phyloP scores from a whole-genome alignment of 768 basidiomycete species.

The Megacollybia marginata region DNA sequence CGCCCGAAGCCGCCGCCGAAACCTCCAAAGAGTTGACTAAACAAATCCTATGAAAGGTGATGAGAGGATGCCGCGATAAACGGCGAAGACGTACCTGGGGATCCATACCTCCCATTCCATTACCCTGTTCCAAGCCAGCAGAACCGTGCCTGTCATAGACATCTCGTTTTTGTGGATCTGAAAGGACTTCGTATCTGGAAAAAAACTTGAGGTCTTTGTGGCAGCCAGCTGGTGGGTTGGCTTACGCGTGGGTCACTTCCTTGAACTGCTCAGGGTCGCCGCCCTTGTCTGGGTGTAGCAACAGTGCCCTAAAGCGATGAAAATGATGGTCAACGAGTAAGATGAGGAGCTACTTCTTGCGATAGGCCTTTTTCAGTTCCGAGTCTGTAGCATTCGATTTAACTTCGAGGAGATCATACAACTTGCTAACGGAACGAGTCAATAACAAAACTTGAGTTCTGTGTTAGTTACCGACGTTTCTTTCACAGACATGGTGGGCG shows the following conservation, averaged over 20 bases:
- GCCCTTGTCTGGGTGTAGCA: constrained; percentile 89
- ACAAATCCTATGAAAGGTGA: constrained; percentile 61
- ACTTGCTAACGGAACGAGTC: constrained; percentile 51
- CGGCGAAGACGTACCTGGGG: constrained; percentile 57
- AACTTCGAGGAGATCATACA: constrained; percentile 89
- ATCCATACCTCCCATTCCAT: constrained; percentile 95
- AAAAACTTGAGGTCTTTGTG: background rate
- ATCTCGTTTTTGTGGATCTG: constrained; percentile 74
- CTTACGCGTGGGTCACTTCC: constrained; percentile 92
- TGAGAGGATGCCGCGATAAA: constrained; percentile 4
- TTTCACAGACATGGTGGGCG: background rate
- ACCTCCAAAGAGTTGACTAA: constrained; percentile 85
- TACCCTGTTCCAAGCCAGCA: constrained; percentile 79
- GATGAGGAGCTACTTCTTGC: constrained; percentile 61
- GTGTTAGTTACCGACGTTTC: background rate
- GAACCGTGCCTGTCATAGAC: constrained; percentile 91
- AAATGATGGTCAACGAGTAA: constrained; percentile 1
- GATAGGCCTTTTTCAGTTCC: constrained; percentile 93
- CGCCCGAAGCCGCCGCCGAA: constrained; percentile 72
- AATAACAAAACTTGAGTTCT: background rate
- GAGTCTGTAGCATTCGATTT: constrained; percentile 67
- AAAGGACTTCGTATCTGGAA: constrained; percentile 83
- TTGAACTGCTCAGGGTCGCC: constrained; percentile 97
- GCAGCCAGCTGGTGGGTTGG: constrained; percentile 9
- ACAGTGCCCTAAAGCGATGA: constrained; percentile 53